Evolutionary conservation across 2,329 filamentous ascomycete species (phyloP).

Genomic region (Talaromyces sp.): DNA sequence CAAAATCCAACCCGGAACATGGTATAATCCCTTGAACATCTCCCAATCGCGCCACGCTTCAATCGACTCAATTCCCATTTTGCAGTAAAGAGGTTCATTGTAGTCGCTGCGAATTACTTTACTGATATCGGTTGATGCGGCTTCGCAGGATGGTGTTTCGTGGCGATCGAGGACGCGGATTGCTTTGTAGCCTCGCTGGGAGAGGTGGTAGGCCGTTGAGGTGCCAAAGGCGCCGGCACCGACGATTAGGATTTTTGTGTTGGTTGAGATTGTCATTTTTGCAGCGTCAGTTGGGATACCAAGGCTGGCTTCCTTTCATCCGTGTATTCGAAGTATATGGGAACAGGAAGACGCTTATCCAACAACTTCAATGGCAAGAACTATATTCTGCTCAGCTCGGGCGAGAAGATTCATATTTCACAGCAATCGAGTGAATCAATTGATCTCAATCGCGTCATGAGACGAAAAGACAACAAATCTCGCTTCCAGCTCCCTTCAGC

Average conservation of each 20-base stretch:
- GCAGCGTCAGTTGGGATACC: too few relatives aligned
- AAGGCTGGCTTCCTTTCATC: background rate
- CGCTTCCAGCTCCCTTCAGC: constrained; percentile 8
- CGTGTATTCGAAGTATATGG: background rate
- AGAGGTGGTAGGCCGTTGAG: constrained; percentile 61
- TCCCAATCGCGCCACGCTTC: constrained; percentile 50
- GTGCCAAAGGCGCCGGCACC: constrained; percentile 63
- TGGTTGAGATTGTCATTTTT: background rate
- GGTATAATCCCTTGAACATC: constrained; percentile 51
- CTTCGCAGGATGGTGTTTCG: constrained; percentile 45
- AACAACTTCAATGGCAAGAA: background rate
- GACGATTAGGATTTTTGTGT: constrained; percentile 48
- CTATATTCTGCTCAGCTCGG: background rate
- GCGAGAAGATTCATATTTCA: background rate
- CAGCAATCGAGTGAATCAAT: background rate
- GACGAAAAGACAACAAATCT: background rate
- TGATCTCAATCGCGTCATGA: background rate
- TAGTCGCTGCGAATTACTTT: constrained; percentile 68
- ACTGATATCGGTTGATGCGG: constrained; percentile 69
- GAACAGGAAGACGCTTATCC: background rate
- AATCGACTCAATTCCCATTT: constrained; percentile 61
- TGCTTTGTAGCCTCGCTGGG: constrained; percentile 43
- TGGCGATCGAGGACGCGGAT: constrained; percentile 57
- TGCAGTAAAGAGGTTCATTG: constrained; percentile 58
- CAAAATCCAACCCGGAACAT: constrained; percentile 57